Conservation (phyloP, 78 protist genomes). For the Speleostelium caveatum region DNA sequence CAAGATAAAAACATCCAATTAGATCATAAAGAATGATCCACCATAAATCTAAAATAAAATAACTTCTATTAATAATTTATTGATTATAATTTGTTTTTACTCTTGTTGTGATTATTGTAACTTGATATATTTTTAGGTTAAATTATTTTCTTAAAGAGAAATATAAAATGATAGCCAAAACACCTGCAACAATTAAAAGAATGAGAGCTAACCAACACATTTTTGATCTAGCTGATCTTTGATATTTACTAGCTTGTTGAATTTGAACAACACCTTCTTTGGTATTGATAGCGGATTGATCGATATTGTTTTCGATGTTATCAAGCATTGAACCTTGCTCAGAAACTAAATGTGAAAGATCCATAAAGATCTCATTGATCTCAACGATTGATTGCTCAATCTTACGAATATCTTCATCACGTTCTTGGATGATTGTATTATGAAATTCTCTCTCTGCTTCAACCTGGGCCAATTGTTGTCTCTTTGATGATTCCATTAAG, state of each 20-base stretch:
- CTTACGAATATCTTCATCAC: slow-evolving; percentile 85
- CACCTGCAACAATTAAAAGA: slow-evolving; percentile 78
- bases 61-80: too few species aligned
- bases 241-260: slow-evolving; percentile 50
- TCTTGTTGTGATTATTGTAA: too few species aligned
- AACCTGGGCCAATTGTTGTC: slow-evolving; percentile 65
- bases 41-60: too few species aligned
- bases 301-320: slow-evolving; percentile 61
- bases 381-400: slow-evolving; percentile 84
- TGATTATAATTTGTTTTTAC: too few species aligned
- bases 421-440: slow-evolving; percentile 83
- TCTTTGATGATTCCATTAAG: slow-evolving; percentile 64
- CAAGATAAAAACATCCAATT: too few species aligned
- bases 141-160: slow-evolving; percentile 72
- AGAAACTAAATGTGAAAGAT: slow-evolving; percentile 80
- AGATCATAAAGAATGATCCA: too few species aligned
- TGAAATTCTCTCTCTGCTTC: slow-evolving; percentile 83
- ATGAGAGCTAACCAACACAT: slow-evolving; percentile 81
- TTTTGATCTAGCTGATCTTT: slow-evolving; percentile 64
- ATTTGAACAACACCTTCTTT: slow-evolving; percentile 59
- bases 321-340: slow-evolving; percentile 87
- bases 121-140: too few species aligned
- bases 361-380: slow-evolving; percentile 89
- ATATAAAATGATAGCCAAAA: slow-evolving; percentile 67
- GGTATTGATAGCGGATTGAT: slow-evolving; percentile 43